A percentile compares a stretch with the other conserved stretches of the same genome.
These are phyloP conservation scores for Cytospora paraplurivora DNA, from an alignment of 2,329 filamentous ascomycete genomes.

Conservation along the genomic window DNA sequence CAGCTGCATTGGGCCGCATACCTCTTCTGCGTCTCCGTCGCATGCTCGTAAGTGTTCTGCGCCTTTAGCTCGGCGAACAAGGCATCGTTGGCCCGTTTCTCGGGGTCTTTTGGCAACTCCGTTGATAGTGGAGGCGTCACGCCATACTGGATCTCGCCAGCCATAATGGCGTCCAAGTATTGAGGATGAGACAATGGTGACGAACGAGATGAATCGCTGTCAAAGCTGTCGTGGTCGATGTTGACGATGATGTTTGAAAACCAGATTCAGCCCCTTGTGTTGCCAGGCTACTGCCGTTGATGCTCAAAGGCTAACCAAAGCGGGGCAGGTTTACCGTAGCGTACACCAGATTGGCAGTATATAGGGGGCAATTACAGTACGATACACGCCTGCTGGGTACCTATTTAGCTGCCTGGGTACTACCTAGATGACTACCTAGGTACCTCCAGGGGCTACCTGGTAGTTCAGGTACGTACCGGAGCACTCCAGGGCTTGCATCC, in stretches of 20 bases:
- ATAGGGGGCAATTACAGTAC: too few relatives aligned
- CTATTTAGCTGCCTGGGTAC: too few relatives aligned
- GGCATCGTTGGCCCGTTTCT: slow-evolving; percentile 75
- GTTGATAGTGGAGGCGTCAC: slow-evolving; percentile 84
- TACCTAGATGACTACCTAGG: too few relatives aligned
- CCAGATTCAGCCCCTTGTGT: neutral
- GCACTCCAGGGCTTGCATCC: too few relatives aligned
- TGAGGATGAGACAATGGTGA: slow-evolving; percentile 2
- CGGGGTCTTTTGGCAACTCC: slow-evolving; percentile 72
- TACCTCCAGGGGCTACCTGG: too few relatives aligned
- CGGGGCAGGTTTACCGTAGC: neutral
- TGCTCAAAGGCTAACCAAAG: neutral
- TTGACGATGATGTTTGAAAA: slow-evolving; percentile 3
- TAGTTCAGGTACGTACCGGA: too few relatives aligned
- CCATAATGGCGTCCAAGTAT: slow-evolving; percentile 30
- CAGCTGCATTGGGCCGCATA: slow-evolving; percentile 41
- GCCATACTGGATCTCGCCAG: slow-evolving; percentile 50
- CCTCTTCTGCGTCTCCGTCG: slow-evolving; percentile 82
- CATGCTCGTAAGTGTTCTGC: slow-evolving; percentile 89
- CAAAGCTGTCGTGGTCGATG: neutral
- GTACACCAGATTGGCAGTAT: neutral
- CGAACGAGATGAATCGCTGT: slow-evolving; percentile 8
- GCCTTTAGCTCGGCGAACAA: slow-evolving; percentile 82
- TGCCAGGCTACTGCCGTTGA: neutral
- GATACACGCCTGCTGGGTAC: too few relatives aligned